These are phyloP conservation scores for Cudoniella acicularis DNA, from an alignment of 495 filamentous ascomycete genomes.

Conservation along the genomic window DNA sequence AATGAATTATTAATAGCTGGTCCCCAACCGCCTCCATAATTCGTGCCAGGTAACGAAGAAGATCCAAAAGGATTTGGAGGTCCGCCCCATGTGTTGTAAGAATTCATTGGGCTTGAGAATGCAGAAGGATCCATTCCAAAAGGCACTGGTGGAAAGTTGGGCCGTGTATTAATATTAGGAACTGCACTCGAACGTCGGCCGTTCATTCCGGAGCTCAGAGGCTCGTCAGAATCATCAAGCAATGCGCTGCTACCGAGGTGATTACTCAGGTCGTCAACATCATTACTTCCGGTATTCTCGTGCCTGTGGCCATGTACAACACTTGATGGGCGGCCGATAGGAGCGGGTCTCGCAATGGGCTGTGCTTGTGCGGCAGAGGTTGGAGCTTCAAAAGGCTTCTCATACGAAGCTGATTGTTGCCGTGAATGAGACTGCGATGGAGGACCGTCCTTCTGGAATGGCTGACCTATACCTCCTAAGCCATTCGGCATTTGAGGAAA, in stretches of 20 bases:
- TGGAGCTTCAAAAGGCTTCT: conserved; percentile 41
- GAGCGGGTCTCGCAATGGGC: conserved; percentile 74
- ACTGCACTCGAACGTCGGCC: conserved; percentile 28
- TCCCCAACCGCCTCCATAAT: conserved; percentile 23
- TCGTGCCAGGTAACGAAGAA: conserved; percentile 23
- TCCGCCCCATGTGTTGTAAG: conserved; percentile 20
- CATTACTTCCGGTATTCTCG: conserved; percentile 27
- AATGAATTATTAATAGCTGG: conserved; percentile 8
- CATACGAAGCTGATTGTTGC: conserved; percentile 57
- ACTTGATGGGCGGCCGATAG: conserved; percentile 85
- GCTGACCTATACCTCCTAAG: conserved; percentile 16
- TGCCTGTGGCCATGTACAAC: conserved; percentile 50
- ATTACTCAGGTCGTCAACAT: conserved; percentile 70
- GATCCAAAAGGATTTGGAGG: conserved; percentile 25
- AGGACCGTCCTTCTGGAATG: conserved; percentile 24
- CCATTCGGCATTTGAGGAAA: conserved; percentile 40
- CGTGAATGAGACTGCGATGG: conserved; percentile 53
- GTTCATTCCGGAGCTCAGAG: conserved; percentile 26
- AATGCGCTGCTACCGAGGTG: conserved; percentile 93
- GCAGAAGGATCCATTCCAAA: conserved; percentile 21
- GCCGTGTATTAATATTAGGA: conserved; percentile 16
- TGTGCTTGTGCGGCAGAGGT: conserved; percentile 40
- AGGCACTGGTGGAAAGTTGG: conserved; percentile 20
- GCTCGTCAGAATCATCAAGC: conserved; percentile 73
- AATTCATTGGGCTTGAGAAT: conserved; percentile 20